Evolutionary conservation across 495 filamentous ascomycete genomes (phyloP).

Genomic region (Hyaloscypha finlandica): DNA sequence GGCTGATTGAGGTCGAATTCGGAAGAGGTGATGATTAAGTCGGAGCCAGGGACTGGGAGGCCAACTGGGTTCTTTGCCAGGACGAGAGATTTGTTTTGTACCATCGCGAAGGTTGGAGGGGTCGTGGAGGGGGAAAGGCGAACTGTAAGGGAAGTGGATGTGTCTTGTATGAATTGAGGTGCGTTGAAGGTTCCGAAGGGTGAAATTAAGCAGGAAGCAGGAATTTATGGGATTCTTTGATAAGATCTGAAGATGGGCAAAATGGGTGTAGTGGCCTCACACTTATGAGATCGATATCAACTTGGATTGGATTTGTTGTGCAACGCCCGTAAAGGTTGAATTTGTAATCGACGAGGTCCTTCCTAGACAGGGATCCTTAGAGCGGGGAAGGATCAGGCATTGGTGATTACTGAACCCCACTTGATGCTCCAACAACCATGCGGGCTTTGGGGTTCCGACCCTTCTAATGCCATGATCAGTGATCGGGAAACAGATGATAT

Average conservation of each 20-base stretch:
- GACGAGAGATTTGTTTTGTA: constrained; percentile 73
- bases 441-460: too few relatives aligned
- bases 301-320: neutral
- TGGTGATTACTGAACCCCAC: neutral
- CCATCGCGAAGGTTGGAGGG: constrained; percentile 14
- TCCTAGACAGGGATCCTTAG: neutral
- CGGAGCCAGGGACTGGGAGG: constrained; percentile 68
- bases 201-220: too few relatives aligned
- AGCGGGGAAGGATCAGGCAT: neutral
- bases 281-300: neutral
- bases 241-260: too few relatives aligned
- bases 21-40: constrained; percentile 65
- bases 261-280: neutral
- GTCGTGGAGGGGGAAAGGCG: neutral
- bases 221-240: too few relatives aligned
- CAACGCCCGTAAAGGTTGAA: neutral
- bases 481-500: too few relatives aligned
- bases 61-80: constrained; percentile 71
- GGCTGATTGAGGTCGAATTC: constrained; percentile 61
- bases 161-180: neutral
- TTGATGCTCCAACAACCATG: neutral
- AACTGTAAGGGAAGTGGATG: neutral
- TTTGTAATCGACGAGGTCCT: neutral
- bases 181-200: neutral
- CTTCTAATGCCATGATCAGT: too few relatives aligned